A percentile compares a stretch with the other conserved stretches of the same genome.
Evolutionary conservation across 2,329 filamentous ascomycete species (phyloP).

Genomic region (Myriosclerotinia curreyana): DNA sequence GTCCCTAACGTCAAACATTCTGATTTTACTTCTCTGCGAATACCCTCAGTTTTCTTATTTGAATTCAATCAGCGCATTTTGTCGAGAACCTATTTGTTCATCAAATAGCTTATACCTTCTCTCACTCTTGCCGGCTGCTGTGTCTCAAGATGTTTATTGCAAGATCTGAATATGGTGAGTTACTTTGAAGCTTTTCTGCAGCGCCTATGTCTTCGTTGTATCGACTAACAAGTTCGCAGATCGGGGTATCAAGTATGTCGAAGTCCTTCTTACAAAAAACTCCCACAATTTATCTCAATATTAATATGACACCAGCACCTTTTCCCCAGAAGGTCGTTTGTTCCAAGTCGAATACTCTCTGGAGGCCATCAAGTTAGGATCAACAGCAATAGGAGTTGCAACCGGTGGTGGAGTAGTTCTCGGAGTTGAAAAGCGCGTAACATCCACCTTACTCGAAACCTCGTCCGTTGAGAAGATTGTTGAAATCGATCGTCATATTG

Average conservation of each 20-base stretch:
- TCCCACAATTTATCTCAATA: slow-evolving; percentile 21
- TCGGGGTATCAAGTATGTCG: slow-evolving; percentile 89
- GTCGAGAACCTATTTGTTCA: not conserved
- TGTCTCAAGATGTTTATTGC: slow-evolving; percentile 91
- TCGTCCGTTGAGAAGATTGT: slow-evolving; percentile 99
- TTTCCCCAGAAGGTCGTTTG: slow-evolving; percentile 98
- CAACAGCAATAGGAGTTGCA: slow-evolving; percentile 95
- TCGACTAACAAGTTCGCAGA: slow-evolving; percentile 56
- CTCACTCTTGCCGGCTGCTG: slow-evolving; percentile 31
- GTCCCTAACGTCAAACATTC: slow-evolving; percentile 18
- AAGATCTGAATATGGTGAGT: slow-evolving; percentile 98
- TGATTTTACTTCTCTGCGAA: slow-evolving; percentile 10
- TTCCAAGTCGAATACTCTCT: slow-evolving; percentile 99
- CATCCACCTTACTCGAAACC: slow-evolving; percentile 93
- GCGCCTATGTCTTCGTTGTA: slow-evolving; percentile 28
- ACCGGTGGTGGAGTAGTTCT: slow-evolving; percentile 94
- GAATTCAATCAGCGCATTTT: not conserved
- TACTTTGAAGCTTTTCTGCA: slow-evolving; percentile 24
- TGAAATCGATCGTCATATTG: slow-evolving; percentile 98
- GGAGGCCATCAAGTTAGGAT: slow-evolving; percentile 99
- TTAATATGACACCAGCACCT: slow-evolving; percentile 64
- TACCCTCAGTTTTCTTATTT: not conserved
- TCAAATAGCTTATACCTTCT: not conserved
- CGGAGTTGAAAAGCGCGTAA: slow-evolving; percentile 98
- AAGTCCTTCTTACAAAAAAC: slow-evolving; percentile 26